These are phyloP conservation scores for Hypoxylon sp. DNA, from an alignment of 2,329 filamentous ascomycete genomes.

Conservation along the genomic window DNA sequence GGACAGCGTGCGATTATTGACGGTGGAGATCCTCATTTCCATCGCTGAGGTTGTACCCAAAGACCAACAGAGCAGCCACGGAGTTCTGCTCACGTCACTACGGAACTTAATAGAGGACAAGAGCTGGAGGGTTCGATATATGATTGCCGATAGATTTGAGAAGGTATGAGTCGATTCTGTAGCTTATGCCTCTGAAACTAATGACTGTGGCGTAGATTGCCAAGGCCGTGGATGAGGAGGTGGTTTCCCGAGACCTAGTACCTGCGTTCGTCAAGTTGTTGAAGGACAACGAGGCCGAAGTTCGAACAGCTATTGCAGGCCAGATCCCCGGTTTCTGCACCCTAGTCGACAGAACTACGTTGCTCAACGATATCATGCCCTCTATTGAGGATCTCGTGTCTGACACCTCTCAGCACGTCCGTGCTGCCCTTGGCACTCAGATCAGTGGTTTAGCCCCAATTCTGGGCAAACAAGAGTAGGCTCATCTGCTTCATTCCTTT, in stretches of 20 bases:
- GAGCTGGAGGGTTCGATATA: slow-evolving; percentile 99
- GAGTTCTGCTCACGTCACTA: slow-evolving; percentile 88
- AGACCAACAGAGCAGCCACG: slow-evolving; percentile 96
- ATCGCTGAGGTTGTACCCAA: slow-evolving; percentile 98
- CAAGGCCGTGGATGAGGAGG: slow-evolving; percentile 97
- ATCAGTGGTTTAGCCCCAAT: slow-evolving; percentile 97
- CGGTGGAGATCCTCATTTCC: slow-evolving; percentile 94
- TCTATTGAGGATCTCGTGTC: slow-evolving; percentile 96
- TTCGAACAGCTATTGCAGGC: slow-evolving; percentile 94
- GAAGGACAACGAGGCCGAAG: slow-evolving; percentile 98
- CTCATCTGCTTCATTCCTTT: slow-evolving; percentile 4
- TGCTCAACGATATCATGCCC: slow-evolving; percentile 96
- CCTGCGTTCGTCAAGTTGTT: slow-evolving; percentile 97
- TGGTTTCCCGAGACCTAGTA: slow-evolving; percentile 91
- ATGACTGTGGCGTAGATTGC: slow-evolving; percentile 75
- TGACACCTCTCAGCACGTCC: slow-evolving; percentile 95
- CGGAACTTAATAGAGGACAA: slow-evolving; percentile 98
- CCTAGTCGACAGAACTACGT: slow-evolving; percentile 85
- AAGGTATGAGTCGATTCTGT: slow-evolving; percentile 71
- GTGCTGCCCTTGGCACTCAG: slow-evolving; percentile 93
- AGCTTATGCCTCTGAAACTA: slow-evolving; percentile 25
- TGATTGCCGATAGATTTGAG: slow-evolving; percentile 98
- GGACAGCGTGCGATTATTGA: slow-evolving; percentile 95
- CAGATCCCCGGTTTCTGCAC: slow-evolving; percentile 98
- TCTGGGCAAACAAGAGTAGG: slow-evolving; percentile 95